phyloP scores from a whole-genome alignment of 768 basidiomycete genomes.

The Russula dissimulans region DNA sequence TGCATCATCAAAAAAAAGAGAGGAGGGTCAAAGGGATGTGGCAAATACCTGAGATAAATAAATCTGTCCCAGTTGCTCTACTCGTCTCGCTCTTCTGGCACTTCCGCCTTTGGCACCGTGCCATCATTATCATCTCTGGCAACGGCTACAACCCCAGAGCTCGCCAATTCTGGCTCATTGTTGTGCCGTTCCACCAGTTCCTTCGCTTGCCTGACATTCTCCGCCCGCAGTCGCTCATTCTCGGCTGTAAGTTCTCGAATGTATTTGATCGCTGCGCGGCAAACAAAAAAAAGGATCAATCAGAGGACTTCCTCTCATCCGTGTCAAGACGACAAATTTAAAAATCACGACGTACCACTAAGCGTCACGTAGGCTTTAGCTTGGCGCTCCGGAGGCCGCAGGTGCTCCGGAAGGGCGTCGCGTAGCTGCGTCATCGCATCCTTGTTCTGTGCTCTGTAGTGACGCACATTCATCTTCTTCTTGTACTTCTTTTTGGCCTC shows the following conservation, averaged over 20 bases:
- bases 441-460: conserved; percentile 17
- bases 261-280: conserved; percentile 16
- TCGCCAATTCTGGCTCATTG: conserved; percentile 5
- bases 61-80: conserved; percentile 14
- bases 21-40: neutral
- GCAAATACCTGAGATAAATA: conserved; percentile 8
- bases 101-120: neutral
- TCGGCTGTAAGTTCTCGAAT: conserved; percentile 12
- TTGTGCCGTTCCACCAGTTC: neutral
- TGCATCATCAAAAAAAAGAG: conserved; percentile 7
- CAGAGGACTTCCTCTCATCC: neutral
- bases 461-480: conserved; percentile 18
- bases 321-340: neutral
- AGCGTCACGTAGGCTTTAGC: conserved; percentile 14
- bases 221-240: conserved; percentile 11
- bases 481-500: conserved; percentile 18
- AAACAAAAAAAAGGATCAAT: neutral
- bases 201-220: conserved; percentile 9
- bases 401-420: conserved; percentile 15
- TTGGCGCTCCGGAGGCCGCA: conserved; percentile 16
- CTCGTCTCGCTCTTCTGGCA: neutral
- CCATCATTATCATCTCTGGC: neutral
- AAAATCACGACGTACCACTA: conserved; percentile 10
- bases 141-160: conserved; percentile 2
- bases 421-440: conserved; percentile 18